Percentiles rank a stretch among this genome's conserved stretches.
phyloP scores from a whole-genome alignment of 78 protist species.

The Mastigamoeba balamuthi region DNA sequence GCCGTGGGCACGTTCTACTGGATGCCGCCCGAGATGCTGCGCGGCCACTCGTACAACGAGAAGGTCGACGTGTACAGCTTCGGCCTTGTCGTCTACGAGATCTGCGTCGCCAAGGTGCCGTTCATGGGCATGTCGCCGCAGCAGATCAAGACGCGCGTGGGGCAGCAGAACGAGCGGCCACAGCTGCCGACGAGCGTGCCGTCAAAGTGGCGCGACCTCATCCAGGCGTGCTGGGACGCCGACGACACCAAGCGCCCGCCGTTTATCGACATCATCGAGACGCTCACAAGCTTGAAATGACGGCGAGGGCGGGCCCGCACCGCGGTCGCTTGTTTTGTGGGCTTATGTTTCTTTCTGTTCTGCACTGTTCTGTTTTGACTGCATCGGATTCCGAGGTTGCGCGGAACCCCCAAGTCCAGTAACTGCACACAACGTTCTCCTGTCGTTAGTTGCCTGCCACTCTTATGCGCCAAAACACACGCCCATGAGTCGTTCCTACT shows the following conservation, averaged over 20 bases:
- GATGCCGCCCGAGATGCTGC: constrained; percentile 38
- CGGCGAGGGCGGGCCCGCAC: too few relatives aligned
- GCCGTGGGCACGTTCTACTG: background rate
- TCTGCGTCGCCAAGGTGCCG: constrained; percentile 1
- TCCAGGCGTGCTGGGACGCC: background rate
- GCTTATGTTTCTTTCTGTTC: too few relatives aligned
- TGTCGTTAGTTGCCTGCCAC: too few relatives aligned
- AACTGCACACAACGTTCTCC: too few relatives aligned
- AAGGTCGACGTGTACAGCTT: constrained; percentile 16
- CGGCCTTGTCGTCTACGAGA: constrained; percentile 27
- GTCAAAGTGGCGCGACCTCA: background rate
- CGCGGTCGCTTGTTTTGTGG: too few relatives aligned
- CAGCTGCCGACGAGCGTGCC: background rate
- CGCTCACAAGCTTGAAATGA: too few relatives aligned
- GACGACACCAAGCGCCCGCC: background rate
- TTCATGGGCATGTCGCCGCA: background rate
- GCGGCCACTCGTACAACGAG: background rate
- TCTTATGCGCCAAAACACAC: too few relatives aligned
- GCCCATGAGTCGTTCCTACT: too few relatives aligned
- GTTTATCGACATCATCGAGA: background rate
- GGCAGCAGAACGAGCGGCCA: background rate
- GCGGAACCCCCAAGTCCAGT: too few relatives aligned
- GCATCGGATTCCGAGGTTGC: too few relatives aligned
- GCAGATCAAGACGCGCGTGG: background rate
- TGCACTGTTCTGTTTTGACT: too few relatives aligned